Base-by-base conservation (phyloP, 1,284 basidiomycete species). In the Boletellus deceptivus region DNA sequence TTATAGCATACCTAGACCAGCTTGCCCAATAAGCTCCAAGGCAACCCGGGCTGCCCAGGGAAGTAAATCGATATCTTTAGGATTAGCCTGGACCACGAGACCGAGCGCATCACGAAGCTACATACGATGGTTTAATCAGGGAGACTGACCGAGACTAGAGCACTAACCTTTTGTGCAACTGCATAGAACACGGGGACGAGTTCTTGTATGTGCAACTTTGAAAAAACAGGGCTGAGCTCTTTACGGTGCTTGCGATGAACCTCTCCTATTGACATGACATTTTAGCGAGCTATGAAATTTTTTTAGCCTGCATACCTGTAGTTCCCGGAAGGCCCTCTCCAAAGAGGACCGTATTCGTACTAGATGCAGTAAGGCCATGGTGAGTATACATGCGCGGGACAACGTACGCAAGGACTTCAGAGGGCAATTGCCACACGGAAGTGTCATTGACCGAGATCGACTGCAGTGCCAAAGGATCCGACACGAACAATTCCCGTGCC, bases 11-110 rank as follows among this genome's bases (percentile, higher is more conserved):
- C 75, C 76, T 2, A 79, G 62, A 9, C 77, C 69, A 4, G 71
- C 71, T 56, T 72, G 72, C 8, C 76, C 76, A 16, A 77, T 70
- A 0, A 69, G 66, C 57, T 79, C 77, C 4, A 80, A 63, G 16
- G 78, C 71, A 2, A 72, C 72, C 16, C 76, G 68, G 17, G 70
- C 72, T 60, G 77, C 68, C 76, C 76, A 79, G 39, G 75, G 71
- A 3, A 72, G 70, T 66, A 80, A 72, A 53, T 79, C 75, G 14
- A 79, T 49, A 14, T 70, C 57, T 52, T 18, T 47, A 36, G 33
- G 54, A n/a, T 45, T 27, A 0, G 29, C 17, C 13, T 45, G 22
- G 10, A 58, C 37, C 34, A 46, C 20, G n/a, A 22, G 38, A 43
- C 38, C 49, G 22, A 53, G 43, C 10, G 44, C 42, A 14, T 50